Percentiles rank a stretch among this genome's conserved stretches.
Evolutionary conservation across 108 stramenopile genomes (phyloP).

Genomic region (Nitzschia putrida): DNA sequence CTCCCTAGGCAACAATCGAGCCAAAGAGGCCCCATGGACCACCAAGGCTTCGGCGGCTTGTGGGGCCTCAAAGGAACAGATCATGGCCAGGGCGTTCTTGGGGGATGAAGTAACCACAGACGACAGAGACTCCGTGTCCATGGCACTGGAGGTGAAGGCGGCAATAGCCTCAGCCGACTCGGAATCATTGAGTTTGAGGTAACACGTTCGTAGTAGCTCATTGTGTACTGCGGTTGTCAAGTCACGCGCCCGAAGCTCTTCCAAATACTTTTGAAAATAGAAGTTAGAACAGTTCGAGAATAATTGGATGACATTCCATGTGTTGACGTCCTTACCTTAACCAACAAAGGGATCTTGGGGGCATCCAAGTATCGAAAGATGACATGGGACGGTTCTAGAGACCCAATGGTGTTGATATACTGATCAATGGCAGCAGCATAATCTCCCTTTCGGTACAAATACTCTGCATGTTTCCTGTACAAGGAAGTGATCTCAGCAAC

Average conservation of each 20-base stretch:
- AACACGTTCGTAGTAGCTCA: conserved; percentile 79
- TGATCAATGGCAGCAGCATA: conserved; percentile 89
- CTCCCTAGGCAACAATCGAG: conserved; percentile 73
- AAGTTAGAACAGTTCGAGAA: not conserved
- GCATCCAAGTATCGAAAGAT: conserved; percentile 92
- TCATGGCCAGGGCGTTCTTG: conserved; percentile 74
- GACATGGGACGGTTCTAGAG: conserved; percentile 91
- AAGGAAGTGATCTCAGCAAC: conserved; percentile 75
- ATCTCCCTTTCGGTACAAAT: conserved; percentile 91
- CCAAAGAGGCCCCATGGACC: conserved; percentile 66
- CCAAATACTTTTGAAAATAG: conserved; percentile 65
- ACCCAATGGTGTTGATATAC: conserved; percentile 93
- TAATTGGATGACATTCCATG: not conserved
- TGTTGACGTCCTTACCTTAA: conserved; percentile 27
- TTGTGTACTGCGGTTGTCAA: conserved; percentile 73
- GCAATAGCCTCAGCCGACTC: conserved; percentile 76
- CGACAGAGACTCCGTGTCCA: conserved; percentile 52
- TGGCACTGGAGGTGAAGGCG: conserved; percentile 45
- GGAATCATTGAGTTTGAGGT: conserved; percentile 78
- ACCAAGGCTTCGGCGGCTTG: conserved; percentile 74
- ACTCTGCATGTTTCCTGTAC: conserved; percentile 89
- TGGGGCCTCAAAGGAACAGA: conserved; percentile 79
- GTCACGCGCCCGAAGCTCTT: conserved; percentile 61
- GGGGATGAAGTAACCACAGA: conserved; percentile 72
- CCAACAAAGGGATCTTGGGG: conserved; percentile 83